phyloP scores from a whole-genome alignment of 805 yeast genomes.

The Dipodascus albidus region DNA sequence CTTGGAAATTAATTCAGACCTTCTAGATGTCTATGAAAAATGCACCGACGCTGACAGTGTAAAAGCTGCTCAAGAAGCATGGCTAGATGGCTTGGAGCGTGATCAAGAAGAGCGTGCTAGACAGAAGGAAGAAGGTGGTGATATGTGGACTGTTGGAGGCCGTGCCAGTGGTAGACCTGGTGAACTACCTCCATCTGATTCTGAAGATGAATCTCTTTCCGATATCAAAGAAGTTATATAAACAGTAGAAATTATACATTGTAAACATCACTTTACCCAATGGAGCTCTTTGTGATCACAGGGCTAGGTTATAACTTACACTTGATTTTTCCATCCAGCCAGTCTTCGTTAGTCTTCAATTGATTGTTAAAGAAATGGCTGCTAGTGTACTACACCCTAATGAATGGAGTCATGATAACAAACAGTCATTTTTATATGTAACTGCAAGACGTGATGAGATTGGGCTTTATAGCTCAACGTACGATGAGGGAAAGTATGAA shows the following conservation, averaged over 20 bases:
- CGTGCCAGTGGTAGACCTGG: constrained; percentile 40
- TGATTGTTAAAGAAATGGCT: constrained; percentile 29
- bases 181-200: constrained; percentile 15
- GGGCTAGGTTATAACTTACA: not conserved
- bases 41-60: constrained; percentile 79
- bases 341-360: not conserved
- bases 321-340: not conserved
- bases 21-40: constrained; percentile 58
- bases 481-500: constrained; percentile 16
- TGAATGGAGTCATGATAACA: constrained; percentile 46
- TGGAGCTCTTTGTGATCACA: not conserved
- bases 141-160: constrained; percentile 71
- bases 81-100: constrained; percentile 54
- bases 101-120: constrained; percentile 21
- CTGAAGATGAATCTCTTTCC: constrained; percentile 21
- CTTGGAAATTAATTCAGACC: constrained; percentile 67
- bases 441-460: constrained; percentile 78
- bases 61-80: constrained; percentile 56
- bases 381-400: constrained; percentile 49
- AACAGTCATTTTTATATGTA: constrained; percentile 52
- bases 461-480: constrained; percentile 32
- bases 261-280: too few relatives aligned
- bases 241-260: too few relatives aligned
- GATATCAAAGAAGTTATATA: too few relatives aligned
- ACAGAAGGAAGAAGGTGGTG: constrained; percentile 35